A percentile compares a stretch with the other conserved stretches of the same genome.
Conservation (phyloP, 2,329 filamentous ascomycete species). For the Lachnellula subtilissima region DNA sequence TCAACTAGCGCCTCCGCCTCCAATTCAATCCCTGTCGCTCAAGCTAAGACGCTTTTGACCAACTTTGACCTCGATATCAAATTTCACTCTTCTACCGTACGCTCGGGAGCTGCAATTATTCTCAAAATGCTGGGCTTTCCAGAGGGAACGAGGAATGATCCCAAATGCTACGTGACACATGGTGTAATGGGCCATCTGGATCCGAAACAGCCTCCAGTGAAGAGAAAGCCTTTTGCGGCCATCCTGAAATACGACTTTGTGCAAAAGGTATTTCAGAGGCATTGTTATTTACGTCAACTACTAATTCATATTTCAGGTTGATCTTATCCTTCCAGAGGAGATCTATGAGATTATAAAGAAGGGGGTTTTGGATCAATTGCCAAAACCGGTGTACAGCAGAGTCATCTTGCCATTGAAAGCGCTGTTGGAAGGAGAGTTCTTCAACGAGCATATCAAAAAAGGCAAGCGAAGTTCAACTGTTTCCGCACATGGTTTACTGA, state of each 20-base stretch:
- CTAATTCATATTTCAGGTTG: slow-evolving; percentile 42
- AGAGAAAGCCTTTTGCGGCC: slow-evolving; percentile 70
- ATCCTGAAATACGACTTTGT: slow-evolving; percentile 62
- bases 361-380: slow-evolving; percentile 42
- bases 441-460: slow-evolving; percentile 76
- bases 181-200: slow-evolving; percentile 66
- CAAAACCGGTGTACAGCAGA: slow-evolving; percentile 52
- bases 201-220: slow-evolving; percentile 62
- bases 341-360: slow-evolving; percentile 49
- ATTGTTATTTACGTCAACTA: background rate
- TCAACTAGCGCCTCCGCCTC: background rate
- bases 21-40: background rate
- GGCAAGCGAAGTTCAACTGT: slow-evolving; percentile 10
- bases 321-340: slow-evolving; percentile 68
- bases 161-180: slow-evolving; percentile 72
- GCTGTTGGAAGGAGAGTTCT: slow-evolving; percentile 70
- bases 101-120: background rate
- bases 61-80: background rate
- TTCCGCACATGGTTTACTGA: background rate
- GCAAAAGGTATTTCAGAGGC: slow-evolving; percentile 51
- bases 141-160: slow-evolving; percentile 33
- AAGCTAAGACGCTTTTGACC: slow-evolving; percentile 11
- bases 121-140: slow-evolving; percentile 40
- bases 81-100: background rate
- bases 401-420: slow-evolving; percentile 70